Evolutionary conservation across 2,329 filamentous ascomycete species (phyloP).

Genomic region (Incumbomyces delicatus): DNA sequence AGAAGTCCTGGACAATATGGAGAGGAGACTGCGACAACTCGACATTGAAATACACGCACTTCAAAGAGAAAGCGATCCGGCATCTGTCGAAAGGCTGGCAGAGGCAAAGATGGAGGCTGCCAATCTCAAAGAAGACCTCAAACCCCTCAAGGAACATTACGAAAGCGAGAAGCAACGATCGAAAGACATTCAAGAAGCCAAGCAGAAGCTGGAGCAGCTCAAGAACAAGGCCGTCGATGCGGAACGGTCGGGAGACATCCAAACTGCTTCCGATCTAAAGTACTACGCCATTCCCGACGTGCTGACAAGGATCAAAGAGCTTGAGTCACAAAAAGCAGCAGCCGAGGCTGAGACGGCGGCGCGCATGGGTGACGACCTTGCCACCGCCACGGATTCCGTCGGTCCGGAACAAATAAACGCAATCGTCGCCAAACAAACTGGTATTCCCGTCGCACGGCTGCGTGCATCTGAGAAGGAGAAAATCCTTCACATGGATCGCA

Average conservation of each 20-base stretch:
- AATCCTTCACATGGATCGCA: conserved; percentile 91
- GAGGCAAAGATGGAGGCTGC: conserved; percentile 82
- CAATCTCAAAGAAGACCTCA: conserved; percentile 87
- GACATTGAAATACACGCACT: conserved; percentile 97
- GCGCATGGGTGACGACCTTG: conserved; percentile 47
- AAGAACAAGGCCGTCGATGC: conserved; percentile 89
- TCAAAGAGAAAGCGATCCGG: conserved; percentile 87
- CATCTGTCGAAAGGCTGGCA: conserved; percentile 71
- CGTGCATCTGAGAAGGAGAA: conserved; percentile 97
- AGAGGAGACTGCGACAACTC: conserved; percentile 79
- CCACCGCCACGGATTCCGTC: conserved; percentile 84
- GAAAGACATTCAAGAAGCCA: conserved; percentile 85
- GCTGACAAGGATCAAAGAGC: conserved; percentile 63
- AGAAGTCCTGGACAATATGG: conserved; percentile 87
- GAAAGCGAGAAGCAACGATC: conserved; percentile 84
- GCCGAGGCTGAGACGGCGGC: conserved; percentile 59
- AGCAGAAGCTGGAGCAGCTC: conserved; percentile 85
- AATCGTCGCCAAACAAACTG: conserved; percentile 95
- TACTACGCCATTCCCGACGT: conserved; percentile 97
- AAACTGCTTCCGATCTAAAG: conserved; percentile 82
- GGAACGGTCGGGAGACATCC: conserved; percentile 74
- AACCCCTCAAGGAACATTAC: conserved; percentile 89
- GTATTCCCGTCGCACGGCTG: conserved; percentile 87
- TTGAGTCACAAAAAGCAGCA: conserved; percentile 70
- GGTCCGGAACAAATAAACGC: conserved; percentile 98